phyloP scores from a whole-genome alignment of 495 filamentous ascomycete species.

The Podospora sp. region DNA sequence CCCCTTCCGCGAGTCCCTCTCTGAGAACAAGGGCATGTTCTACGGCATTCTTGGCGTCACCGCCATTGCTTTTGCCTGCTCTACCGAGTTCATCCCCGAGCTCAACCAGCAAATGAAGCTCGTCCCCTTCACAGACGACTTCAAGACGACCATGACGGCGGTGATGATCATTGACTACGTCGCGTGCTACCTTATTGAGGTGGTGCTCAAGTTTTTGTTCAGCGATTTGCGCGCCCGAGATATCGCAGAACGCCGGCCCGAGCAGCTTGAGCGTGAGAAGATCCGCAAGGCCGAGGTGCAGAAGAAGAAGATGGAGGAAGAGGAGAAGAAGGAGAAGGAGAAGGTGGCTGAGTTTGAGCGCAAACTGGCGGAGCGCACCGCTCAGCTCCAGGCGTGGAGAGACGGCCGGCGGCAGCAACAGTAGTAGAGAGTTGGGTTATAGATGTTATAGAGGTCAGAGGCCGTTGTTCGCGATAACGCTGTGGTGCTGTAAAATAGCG shows the following conservation, averaged over 20 bases:
- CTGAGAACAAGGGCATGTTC: conserved; percentile 97
- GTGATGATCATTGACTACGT: conserved; percentile 89
- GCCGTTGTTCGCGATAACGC: background rate
- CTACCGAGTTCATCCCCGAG: conserved; percentile 94
- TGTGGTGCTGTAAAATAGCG: background rate
- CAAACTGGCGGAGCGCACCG: conserved; percentile 44
- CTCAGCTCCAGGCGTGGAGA: conserved; percentile 36
- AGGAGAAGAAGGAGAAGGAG: conserved; percentile 53
- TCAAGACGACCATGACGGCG: conserved; percentile 82
- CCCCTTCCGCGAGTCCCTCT: conserved; percentile 93
- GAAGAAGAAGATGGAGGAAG: conserved; percentile 54
- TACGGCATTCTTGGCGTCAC: conserved; percentile 90
- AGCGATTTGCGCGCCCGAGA: conserved; percentile 94
- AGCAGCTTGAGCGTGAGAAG: conserved; percentile 81
- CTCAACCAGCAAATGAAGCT: conserved; percentile 91
- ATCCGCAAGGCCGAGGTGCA: conserved; percentile 65
- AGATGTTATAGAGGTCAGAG: background rate
- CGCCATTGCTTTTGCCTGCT: conserved; percentile 90
- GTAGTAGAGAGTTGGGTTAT: background rate
- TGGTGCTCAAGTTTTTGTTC: conserved; percentile 80
- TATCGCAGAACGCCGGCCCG: conserved; percentile 81
- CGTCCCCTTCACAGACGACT: conserved; percentile 87
- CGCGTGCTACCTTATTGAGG: conserved; percentile 88
- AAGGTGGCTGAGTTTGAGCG: conserved; percentile 56
- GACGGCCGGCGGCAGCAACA: background rate